Conservation (phyloP, 192 early-diverging fungal genomes). For the Funneliformis geosporum region DNA sequence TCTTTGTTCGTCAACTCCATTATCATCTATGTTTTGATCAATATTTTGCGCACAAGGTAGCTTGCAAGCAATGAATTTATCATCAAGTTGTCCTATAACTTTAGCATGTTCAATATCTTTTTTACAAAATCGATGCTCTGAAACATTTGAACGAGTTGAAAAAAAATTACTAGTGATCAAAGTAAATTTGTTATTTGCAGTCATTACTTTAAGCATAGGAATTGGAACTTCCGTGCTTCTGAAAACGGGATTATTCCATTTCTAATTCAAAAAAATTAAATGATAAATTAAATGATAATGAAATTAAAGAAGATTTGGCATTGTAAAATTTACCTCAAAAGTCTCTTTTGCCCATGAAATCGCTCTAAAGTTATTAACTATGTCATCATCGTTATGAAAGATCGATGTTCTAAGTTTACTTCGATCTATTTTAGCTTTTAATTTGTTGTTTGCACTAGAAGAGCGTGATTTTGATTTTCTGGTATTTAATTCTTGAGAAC, state of each 20-base stretch:
- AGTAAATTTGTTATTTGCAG: background rate
- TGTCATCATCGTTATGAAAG: background rate
- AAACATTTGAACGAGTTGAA: slow-evolving; percentile 15
- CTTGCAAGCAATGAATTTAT: slow-evolving; percentile 62
- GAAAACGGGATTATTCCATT: slow-evolving; percentile 40
- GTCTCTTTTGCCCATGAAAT: slow-evolving; percentile 45
- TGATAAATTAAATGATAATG: background rate
- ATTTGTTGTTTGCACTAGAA: too few relatives aligned
- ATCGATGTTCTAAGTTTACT: slow-evolving; percentile 24
- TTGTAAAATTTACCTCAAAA: slow-evolving; percentile 21
- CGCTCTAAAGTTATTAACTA: background rate
- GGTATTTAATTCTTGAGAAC: slow-evolving; percentile 5
- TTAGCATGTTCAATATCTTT: slow-evolving; percentile 39
- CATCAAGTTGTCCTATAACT: slow-evolving; percentile 67
- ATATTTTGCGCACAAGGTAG: slow-evolving; percentile 19
- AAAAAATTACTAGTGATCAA: slow-evolving; percentile 38
- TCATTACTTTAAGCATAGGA: slow-evolving; percentile 14
- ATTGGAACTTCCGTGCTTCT: slow-evolving; percentile 34
- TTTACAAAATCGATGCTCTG: slow-evolving; percentile 45
- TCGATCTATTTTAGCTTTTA: slow-evolving; percentile 15
- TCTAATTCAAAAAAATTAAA: slow-evolving; percentile 15
- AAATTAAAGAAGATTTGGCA: background rate
- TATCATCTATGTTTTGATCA: background rate
- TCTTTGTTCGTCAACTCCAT: background rate
- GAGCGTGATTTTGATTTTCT: background rate